These are phyloP conservation scores for Thraustotheca clavata DNA, from an alignment of 352 stramenopile species.

Conservation along the genomic window DNA sequence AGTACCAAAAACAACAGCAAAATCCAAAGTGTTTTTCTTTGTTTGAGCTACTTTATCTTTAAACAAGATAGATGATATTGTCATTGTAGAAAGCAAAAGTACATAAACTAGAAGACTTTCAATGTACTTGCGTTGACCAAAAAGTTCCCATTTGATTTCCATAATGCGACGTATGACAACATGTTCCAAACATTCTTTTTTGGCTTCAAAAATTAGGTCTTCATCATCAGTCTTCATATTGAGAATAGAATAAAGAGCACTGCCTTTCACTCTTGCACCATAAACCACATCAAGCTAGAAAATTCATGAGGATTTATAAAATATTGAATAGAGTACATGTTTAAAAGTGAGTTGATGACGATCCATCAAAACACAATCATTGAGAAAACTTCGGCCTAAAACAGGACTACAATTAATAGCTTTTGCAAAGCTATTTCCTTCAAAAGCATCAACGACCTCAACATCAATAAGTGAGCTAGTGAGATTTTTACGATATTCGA, in stretches of 20 bases:
- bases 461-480: conserved; percentile 1
- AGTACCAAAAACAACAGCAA: background rate
- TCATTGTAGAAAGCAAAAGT: background rate
- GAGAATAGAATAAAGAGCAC: background rate
- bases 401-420: conserved; percentile 14
- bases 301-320: background rate
- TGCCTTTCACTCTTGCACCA: background rate
- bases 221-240: conserved; percentile 16
- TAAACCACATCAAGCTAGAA: conserved; percentile 11
- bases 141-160: conserved; percentile 17
- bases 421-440: conserved; percentile 8
- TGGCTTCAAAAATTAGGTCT: background rate
- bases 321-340: background rate
- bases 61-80: conserved; percentile 11
- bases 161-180: conserved; percentile 13
- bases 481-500: conserved; percentile 16
- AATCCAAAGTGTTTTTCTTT: background rate
- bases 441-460: conserved; percentile 6
- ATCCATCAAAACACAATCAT: conserved; percentile 14
- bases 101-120: conserved; percentile 6
- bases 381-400: conserved; percentile 11
- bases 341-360: background rate
- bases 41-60: background rate
- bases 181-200: conserved; percentile 2
- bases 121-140: conserved; percentile 20